Evolutionary conservation across 1,139 yeast species (phyloP).

Genomic region (Zhuliangozyma blackwelliae): DNA sequence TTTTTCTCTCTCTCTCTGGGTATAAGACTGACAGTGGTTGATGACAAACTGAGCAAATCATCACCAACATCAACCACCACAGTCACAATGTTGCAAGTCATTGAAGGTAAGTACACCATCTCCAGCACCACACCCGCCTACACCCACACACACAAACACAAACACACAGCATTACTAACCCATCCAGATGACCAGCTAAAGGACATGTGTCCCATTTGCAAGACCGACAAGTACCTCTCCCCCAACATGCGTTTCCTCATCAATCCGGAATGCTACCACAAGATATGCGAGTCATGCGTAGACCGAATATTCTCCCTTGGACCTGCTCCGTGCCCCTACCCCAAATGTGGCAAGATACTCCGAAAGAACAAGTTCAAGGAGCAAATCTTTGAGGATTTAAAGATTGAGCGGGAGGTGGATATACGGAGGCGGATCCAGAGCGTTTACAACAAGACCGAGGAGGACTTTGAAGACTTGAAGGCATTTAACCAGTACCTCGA

Average conservation of each 20-base stretch:
- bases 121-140: background rate
- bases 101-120: background rate
- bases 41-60: no score
- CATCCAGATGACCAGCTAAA: constrained; percentile 34
- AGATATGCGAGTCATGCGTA: constrained; percentile 94
- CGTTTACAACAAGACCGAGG: constrained; percentile 77
- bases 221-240: constrained; percentile 88
- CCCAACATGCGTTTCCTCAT: constrained; percentile 91
- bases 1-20: no score
- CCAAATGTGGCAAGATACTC: constrained; percentile 81
- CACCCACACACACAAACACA: no score
- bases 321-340: constrained; percentile 96
- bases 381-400: constrained; percentile 86
- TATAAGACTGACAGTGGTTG: no score
- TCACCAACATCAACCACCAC: no score
- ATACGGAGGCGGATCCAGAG: constrained; percentile 72
- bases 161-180: background rate
- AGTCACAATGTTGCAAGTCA: no score
- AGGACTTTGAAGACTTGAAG: constrained; percentile 58
- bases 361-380: constrained; percentile 87
- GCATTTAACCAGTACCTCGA: constrained; percentile 78
- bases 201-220: constrained; percentile 98
- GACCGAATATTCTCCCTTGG: constrained; percentile 91
- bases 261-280: constrained; percentile 96
- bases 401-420: constrained; percentile 89